Base-by-base conservation (phyloP, 2,329 filamentous ascomycete species). In the Nemania sp. region DNA sequence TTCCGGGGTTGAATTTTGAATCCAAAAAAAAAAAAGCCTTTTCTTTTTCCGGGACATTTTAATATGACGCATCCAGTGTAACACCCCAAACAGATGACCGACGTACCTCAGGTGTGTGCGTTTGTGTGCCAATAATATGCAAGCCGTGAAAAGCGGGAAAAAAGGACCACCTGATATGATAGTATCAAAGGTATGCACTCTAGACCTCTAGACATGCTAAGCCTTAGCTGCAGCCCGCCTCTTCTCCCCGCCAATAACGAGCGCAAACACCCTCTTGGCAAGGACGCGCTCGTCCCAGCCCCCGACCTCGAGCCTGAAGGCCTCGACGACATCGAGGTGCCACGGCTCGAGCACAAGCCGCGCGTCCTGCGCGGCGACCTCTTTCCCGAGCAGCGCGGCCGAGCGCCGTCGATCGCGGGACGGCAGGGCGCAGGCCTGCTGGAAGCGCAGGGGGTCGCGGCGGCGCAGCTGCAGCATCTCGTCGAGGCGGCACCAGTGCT, bases 261-360 rank as follows among this genome's bases (percentile, higher is more conserved):
- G 77, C 47, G 82, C 82, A 74, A 88, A 88, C 24, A 89, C 75
- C 52, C 87, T 77, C 78, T 85, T 87, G 10, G 82, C 83, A 6
- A 89, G 76, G 11, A 77, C 77, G 7, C 72, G 78, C 71, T 84
- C 86, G 24, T 84, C 82, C 86, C 86, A 89, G 10, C 79, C 81
- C 20, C 82, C 82, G 2, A 87, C 80, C 66, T 84, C 80, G 13
- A 74, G 74, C 64, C 77, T 78, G 72, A 89, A 89, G 2, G 83
- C 86, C 66, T 88, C 84, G 26, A 89, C 82, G 62, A 88, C 82
- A 66, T 89, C 87, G 20, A 89, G 76, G 67, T 89, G 87, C 87
- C 87, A 89, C 64, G 80, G 75, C 76, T 88, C 82, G 20, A 89
- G 78, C 24, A 79, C 69, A 78, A 89, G 79, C 4, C 77, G 76